A percentile compares a stretch with the other conserved stretches of the same genome.
Evolutionary conservation across 345 rosid species (phyloP).

Genomic region (Aegle marmelos): DNA sequence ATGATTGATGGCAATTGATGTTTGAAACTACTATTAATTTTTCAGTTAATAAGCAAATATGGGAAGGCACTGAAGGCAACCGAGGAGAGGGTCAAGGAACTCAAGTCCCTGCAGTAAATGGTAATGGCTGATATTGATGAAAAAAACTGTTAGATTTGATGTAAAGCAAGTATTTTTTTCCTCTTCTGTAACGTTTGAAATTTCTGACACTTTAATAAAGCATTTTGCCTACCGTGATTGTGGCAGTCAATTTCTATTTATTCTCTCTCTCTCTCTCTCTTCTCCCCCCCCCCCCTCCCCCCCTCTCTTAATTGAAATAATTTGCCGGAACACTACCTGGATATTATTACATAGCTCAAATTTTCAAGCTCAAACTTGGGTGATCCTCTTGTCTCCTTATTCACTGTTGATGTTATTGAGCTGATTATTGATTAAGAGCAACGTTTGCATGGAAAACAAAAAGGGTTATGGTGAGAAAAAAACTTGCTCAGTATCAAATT

Average conservation of each 20-base stretch:
- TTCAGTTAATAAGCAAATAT: slow-evolving; percentile 64
- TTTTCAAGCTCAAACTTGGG: no score
- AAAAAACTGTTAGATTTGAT: slow-evolving; percentile 22
- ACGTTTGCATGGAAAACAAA: no score
- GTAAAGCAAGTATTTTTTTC: background rate
- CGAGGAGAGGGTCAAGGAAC: slow-evolving; percentile 78
- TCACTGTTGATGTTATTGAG: no score
- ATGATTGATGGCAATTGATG: background rate
- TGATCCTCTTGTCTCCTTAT: no score
- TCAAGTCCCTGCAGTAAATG: slow-evolving; percentile 52
- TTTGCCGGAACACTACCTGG: no score
- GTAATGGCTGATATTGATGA: slow-evolving; percentile 30
- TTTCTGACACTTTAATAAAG: background rate
- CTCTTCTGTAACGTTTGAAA: background rate
- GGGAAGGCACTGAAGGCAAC: slow-evolving; percentile 80
- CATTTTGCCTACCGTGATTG: background rate
- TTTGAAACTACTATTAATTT: background rate
- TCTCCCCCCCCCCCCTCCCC: background rate
- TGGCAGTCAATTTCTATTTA: background rate
- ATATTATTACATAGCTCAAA: background rate
- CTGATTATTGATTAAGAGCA: no score
- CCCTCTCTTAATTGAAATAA: background rate
- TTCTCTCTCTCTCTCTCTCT: background rate
- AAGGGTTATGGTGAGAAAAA: no score
- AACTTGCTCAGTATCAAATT: no score